A percentile compares a stretch with the other conserved stretches of the same genome.
Conservation (phyloP, 2,329 filamentous ascomycete species). For the Arthrocladium fulminans region DNA sequence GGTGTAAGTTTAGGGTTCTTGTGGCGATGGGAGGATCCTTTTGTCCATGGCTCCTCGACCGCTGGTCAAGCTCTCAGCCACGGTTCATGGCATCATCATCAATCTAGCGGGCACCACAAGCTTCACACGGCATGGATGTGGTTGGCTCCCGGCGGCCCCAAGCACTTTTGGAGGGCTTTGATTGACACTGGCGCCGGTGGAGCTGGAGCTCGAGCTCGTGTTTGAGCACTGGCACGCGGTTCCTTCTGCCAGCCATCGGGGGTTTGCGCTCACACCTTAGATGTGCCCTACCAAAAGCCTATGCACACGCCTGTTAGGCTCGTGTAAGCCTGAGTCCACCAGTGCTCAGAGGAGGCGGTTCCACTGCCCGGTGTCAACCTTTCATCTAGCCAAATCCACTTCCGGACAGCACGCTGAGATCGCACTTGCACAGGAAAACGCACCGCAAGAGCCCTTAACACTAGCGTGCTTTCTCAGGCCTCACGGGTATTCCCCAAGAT, state of each 20-base stretch:
- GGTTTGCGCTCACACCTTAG: slow-evolving; percentile 3
- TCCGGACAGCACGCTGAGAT: slow-evolving; percentile 9
- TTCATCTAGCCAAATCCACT: slow-evolving; percentile 1
- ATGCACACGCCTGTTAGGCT: not conserved
- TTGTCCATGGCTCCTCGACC: not conserved
- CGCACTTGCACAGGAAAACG: slow-evolving; percentile 4
- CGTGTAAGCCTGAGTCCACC: slow-evolving; percentile 4
- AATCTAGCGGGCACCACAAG: slow-evolving; percentile 1
- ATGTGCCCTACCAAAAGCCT: not conserved
- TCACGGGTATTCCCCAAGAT: slow-evolving; percentile 9
- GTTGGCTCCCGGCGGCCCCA: not conserved
- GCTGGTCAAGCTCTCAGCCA: not conserved
- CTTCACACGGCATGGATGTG: not conserved
- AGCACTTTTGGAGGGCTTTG: slow-evolving; percentile 8
- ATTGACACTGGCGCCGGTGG: slow-evolving; percentile 3
- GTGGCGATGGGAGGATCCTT: not conserved
- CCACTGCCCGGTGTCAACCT: slow-evolving; percentile 3
- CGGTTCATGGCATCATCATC: slow-evolving; percentile 9
- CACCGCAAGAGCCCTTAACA: slow-evolving; percentile 4
- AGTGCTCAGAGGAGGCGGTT: not conserved
- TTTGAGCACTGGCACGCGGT: slow-evolving; percentile 2
- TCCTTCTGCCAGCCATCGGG: slow-evolving; percentile 2
- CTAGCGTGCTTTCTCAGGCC: slow-evolving; percentile 6
- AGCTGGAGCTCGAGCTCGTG: not conserved
- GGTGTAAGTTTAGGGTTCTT: not conserved